Evolutionary conservation across 208 protist genomes (phyloP).

Genomic region (Acanthamoeba castellanii): DNA sequence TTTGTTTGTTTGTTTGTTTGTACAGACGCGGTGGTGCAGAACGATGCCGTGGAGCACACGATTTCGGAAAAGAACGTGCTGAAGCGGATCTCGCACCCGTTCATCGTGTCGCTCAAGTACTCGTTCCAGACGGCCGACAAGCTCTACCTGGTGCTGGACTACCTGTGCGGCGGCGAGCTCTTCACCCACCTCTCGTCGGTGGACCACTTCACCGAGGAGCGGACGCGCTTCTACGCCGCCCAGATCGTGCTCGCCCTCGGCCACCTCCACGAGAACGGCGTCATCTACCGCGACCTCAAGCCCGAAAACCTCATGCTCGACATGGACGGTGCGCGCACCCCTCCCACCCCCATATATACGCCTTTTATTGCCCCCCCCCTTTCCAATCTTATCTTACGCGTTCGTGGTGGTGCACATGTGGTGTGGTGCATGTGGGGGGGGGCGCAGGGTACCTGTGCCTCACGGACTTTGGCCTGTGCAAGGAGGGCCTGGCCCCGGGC

Average conservation of each 20-base stretch:
- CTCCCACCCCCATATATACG: constrained; percentile 50
- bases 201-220: constrained; percentile 83
- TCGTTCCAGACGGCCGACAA: constrained; percentile 89
- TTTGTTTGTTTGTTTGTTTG: background rate
- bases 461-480: constrained; percentile 86
- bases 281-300: constrained; percentile 89
- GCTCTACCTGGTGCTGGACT: constrained; percentile 91
- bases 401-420: no score
- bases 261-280: constrained; percentile 85
- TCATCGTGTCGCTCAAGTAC: constrained; percentile 90
- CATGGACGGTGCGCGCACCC: constrained; percentile 72
- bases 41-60: constrained; percentile 80
- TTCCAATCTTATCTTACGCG: no score
- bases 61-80: constrained; percentile 83
- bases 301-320: constrained; percentile 86
- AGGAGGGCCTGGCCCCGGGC: constrained; percentile 73
- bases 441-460: constrained; percentile 82
- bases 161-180: constrained; percentile 91
- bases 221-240: constrained; percentile 86
- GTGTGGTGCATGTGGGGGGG: constrained; percentile 39
- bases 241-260: constrained; percentile 89
- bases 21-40: constrained; percentile 60
- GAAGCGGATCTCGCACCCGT: constrained; percentile 86
- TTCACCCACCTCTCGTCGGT: constrained; percentile 90
- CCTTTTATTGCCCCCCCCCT: no score